These are phyloP conservation scores for Mariannaea sp. DNA, from an alignment of 2,329 filamentous ascomycete species.

Conservation along the genomic window DNA sequence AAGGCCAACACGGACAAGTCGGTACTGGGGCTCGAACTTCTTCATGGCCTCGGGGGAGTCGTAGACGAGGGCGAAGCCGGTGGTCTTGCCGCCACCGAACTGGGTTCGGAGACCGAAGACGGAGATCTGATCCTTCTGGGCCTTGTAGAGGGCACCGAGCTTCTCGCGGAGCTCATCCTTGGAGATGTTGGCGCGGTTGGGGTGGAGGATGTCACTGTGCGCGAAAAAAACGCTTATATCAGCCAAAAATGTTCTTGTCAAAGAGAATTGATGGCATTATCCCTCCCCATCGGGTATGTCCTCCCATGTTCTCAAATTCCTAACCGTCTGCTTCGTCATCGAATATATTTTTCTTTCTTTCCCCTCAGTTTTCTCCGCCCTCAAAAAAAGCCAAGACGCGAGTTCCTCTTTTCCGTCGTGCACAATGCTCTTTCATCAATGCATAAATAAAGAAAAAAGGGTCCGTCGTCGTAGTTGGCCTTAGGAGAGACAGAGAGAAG, in stretches of 20 bases:
- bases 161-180: slow-evolving; percentile 98
- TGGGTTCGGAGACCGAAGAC: slow-evolving; percentile 99
- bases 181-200: slow-evolving; percentile 96
- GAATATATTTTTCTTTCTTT: too few relatives aligned
- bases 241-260: slow-evolving; percentile 28
- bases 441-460: too few relatives aligned
- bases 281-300: slow-evolving; percentile 8
- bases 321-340: background rate
- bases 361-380: too few relatives aligned
- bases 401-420: background rate
- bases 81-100: slow-evolving; percentile 99
- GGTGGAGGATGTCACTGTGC: slow-evolving; percentile 96
- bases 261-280: slow-evolving; percentile 21
- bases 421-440: background rate
- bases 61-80: slow-evolving; percentile 98
- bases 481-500: background rate
- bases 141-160: slow-evolving; percentile 96
- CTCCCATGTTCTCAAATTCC: slow-evolving; percentile 3
- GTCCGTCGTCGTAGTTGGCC: slow-evolving; percentile 11
- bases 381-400: background rate
- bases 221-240: slow-evolving; percentile 27
- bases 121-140: slow-evolving; percentile 94
- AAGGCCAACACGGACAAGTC: slow-evolving; percentile 90
- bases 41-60: slow-evolving; percentile 98
- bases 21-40: slow-evolving; percentile 99